Evolutionary conservation across 768 basidiomycete genomes (phyloP).

Genomic region (Suillus variegatus): DNA sequence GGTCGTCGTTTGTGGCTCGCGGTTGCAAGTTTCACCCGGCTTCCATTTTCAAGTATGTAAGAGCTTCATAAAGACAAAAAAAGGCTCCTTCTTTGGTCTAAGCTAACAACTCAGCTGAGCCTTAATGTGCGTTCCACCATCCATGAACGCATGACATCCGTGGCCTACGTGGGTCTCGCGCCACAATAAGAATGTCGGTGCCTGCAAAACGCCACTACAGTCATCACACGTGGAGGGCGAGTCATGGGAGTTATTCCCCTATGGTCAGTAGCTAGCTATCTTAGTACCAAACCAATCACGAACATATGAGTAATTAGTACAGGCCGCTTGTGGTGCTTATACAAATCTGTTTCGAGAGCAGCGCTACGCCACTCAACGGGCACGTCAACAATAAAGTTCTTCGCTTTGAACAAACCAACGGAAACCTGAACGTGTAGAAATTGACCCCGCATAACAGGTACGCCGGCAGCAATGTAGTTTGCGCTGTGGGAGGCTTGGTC

Average conservation of each 20-base stretch:
- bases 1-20: too few species aligned
- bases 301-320: too few species aligned
- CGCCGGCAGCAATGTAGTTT: not conserved
- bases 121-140: too few species aligned
- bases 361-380: not conserved
- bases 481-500: not conserved
- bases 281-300: too few species aligned
- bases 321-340: not conserved
- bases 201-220: conserved; percentile 1
- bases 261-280: too few species aligned
- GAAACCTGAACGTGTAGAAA: not conserved
- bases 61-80: not conserved
- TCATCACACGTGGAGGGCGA: not conserved
- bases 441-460: not conserved
- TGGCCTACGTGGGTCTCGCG: too few species aligned
- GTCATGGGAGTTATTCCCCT: too few species aligned
- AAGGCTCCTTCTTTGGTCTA: not conserved
- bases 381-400: not conserved
- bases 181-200: conserved; percentile 1
- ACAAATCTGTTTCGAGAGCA: not conserved
- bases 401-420: not conserved
- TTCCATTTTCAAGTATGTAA: not conserved
- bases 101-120: too few species aligned
- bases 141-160: too few species aligned
- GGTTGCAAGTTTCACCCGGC: not conserved